Base-by-base conservation (phyloP, 805 yeast species). In the Nadsonia fulvescens region DNA sequence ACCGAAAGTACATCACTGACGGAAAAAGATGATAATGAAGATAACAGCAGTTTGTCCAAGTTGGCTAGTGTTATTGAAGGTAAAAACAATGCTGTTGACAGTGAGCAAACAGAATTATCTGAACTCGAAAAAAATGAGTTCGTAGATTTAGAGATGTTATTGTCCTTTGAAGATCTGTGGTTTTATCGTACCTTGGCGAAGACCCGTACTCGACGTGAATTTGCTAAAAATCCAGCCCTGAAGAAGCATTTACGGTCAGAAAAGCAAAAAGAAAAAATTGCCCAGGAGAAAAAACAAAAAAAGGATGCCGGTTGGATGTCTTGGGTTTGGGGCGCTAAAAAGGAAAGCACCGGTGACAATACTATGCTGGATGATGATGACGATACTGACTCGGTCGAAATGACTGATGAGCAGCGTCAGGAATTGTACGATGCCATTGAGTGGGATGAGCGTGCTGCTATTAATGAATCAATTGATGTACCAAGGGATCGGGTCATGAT, bases 391-490 rank as follows among this genome's bases (percentile, higher is more conserved):
- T 53, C 58, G 2, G 44, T 70, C 14, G 54, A 57, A 5, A 63
- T 89, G 46, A 67, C 89, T 0, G 93, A 79, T 8, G 93, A 82
- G 37, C 94, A 89, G 42, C 62, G 78, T 35, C 63, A 79, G 42
- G 98, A 91, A 32, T 56, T 89, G 12, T 83, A 81, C 42, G 92
- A 79, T 33, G 92, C 95, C 0, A 83, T 89, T 36, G 99, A 83
- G 35, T 83, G 72, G 44, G 78, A 83, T 38, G 93, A 83, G 34
- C 40, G 58, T 1, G 68, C 67, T 15, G 53, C 72, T 2, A 32
- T 41, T 4, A 22, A 40, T 10, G 47, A 42, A 15, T 27, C 38
- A 8, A 32, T 44, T 6, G 72, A 75, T 32, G 41, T 76, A 2
- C 92, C 94, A 1, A 63, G 68, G 28, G 91, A 81, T 31, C 54